These are phyloP conservation scores for Polygonum maritimum DNA, from an alignment of 148 eudicot species.

Conservation along the genomic window DNA sequence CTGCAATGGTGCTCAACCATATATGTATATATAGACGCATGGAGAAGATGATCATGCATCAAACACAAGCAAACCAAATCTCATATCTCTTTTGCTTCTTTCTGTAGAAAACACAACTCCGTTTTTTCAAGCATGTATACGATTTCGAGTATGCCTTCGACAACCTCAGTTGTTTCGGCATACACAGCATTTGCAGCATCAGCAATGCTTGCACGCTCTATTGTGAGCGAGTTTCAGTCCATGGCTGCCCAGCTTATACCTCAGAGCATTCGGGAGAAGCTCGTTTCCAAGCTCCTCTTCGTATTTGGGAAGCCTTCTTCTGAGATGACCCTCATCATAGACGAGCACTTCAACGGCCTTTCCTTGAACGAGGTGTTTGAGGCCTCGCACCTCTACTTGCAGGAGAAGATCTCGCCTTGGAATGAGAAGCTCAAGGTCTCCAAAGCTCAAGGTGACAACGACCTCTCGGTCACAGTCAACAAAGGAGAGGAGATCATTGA, in stretches of 20 bases:
- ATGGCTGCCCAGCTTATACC: neutral
- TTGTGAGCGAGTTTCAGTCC: constrained; percentile 3
- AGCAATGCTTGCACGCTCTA: constrained; percentile 4
- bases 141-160: constrained; percentile 1
- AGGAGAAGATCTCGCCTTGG: constrained; percentile 9
- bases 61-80: neutral
- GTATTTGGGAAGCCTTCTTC: neutral
- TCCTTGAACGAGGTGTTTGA: constrained; percentile 9
- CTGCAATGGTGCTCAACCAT: neutral
- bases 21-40: neutral
- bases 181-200: constrained; percentile 12
- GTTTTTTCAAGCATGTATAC: neutral
- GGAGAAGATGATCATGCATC: neutral
- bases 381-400: constrained; percentile 10
- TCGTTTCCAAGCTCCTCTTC: neutral
- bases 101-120: neutral
- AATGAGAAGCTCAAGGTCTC: constrained; percentile 9
- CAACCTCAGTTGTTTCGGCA: constrained; percentile 7
- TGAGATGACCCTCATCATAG: constrained; percentile 8
- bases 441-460: constrained; percentile 4
- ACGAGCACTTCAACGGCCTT: constrained; percentile 7
- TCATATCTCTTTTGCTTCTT: neutral
- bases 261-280: neutral
- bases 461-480: constrained; percentile 6
- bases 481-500: constrained; percentile 15